phyloP scores from a whole-genome alignment of 768 basidiomycete species.

The Lenzites betulinus region DNA sequence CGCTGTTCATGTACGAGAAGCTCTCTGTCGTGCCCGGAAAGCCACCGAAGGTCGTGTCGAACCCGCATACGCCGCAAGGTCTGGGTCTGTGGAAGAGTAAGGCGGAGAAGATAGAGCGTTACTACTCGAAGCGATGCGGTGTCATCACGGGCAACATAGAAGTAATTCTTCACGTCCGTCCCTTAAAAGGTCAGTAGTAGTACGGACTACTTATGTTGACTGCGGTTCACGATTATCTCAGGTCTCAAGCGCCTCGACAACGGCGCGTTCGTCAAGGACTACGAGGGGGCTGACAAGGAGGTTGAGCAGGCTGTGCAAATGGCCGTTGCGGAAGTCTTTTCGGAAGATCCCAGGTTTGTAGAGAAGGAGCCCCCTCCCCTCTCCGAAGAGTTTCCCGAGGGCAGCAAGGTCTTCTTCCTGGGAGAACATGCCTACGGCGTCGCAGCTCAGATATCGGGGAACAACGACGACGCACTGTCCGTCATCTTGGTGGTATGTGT shows the following conservation, averaged over 20 bases:
- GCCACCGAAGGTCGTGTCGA: conserved; percentile 59
- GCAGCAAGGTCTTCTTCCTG: conserved; percentile 93
- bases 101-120: conserved; percentile 77
- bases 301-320: conserved; percentile 87
- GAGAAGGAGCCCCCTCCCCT: conserved; percentile 84
- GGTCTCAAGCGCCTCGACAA: conserved; percentile 88
- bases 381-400: conserved; percentile 86
- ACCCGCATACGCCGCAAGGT: conserved; percentile 71
- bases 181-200: conserved; percentile 73
- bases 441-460: conserved; percentile 83
- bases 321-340: conserved; percentile 73
- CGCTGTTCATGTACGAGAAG: conserved; percentile 84
- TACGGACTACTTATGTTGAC: not conserved
- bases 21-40: conserved; percentile 51
- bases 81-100: conserved; percentile 78
- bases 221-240: conserved; percentile 30
- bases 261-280: conserved; percentile 94
- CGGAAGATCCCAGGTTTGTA: conserved; percentile 86
- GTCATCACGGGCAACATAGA: conserved; percentile 83
- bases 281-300: conserved; percentile 82
- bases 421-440: conserved; percentile 96
- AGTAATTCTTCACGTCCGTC: conserved; percentile 83
- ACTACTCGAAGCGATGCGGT: conserved; percentile 88
- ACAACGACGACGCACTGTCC: conserved; percentile 68
- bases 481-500: conserved; percentile 80